Conservation (phyloP, 768 basidiomycete genomes). For the Neoboletus brunneissimus region DNA sequence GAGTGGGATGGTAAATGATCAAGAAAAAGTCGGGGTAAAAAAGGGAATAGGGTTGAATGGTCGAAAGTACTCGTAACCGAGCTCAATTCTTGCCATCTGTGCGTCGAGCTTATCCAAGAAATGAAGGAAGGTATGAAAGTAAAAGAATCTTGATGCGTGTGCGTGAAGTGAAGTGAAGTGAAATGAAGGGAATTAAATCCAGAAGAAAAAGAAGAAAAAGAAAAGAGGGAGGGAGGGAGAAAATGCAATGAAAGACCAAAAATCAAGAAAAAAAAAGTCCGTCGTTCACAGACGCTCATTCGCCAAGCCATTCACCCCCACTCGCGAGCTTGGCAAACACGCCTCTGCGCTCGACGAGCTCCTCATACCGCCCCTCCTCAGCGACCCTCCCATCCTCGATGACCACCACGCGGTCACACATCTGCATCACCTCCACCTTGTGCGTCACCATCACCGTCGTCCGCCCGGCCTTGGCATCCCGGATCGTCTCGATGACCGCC, state of each 20-base stretch:
- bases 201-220: background rate
- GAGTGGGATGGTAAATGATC: background rate
- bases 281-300: conserved; percentile 13
- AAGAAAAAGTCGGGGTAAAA: background rate
- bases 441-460: conserved; percentile 95
- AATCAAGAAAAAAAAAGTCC: background rate
- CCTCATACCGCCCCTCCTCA: conserved; percentile 76
- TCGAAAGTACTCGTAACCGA: conserved; percentile 16
- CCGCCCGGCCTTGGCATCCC: conserved; percentile 56
- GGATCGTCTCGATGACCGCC: conserved; percentile 76
- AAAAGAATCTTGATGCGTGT: background rate
- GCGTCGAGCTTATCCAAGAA: background rate
- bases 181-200: background rate
- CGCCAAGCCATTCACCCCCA: conserved; percentile 66
- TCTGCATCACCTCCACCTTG: conserved; percentile 83
- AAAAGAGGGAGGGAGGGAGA: background rate
- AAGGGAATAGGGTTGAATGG: conserved; percentile 10
- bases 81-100: background rate
- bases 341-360: conserved; percentile 63
- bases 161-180: background rate
- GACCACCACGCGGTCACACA: conserved; percentile 88
- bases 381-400: conserved; percentile 72
- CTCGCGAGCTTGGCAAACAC: conserved; percentile 74
- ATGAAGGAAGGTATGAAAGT: background rate
- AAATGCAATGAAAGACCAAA: background rate